phyloP scores from a whole-genome alignment of 352 stramenopile genomes.

The Phytophthora tentaculata region DNA sequence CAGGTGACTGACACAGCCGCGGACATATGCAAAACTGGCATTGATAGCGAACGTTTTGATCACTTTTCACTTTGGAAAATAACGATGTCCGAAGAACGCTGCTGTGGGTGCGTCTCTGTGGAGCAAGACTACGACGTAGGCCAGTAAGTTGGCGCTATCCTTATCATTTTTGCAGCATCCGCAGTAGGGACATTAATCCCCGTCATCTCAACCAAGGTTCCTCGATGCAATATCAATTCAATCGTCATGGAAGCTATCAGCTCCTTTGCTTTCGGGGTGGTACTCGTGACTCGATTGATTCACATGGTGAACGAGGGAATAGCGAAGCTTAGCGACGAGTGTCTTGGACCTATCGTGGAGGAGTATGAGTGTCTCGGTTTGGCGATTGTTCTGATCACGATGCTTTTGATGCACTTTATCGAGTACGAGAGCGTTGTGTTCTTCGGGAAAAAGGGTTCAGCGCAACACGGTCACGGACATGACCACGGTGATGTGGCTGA shows the following conservation, averaged over 20 bases:
- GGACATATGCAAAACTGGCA: no score
- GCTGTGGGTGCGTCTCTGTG: conserved; percentile 49
- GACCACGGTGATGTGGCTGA: background rate
- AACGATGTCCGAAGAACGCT: conserved; percentile 44
- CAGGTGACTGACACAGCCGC: no score
- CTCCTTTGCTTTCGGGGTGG: conserved; percentile 68
- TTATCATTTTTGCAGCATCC: conserved; percentile 63
- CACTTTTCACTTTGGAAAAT: no score
- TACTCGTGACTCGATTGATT: conserved; percentile 74
- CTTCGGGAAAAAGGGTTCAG: conserved; percentile 36
- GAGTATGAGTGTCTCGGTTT: conserved; percentile 61
- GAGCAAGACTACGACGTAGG: conserved; percentile 49
- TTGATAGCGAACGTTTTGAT: no score
- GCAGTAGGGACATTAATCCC: conserved; percentile 48
- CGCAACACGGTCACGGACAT: conserved; percentile 44
- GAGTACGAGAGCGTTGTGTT: conserved; percentile 70
- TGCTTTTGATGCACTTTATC: conserved; percentile 70
- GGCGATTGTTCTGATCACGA: conserved; percentile 57
- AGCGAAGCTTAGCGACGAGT: conserved; percentile 63
- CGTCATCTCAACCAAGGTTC: conserved; percentile 47
- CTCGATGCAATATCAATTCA: conserved; percentile 39
- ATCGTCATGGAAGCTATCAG: conserved; percentile 60
- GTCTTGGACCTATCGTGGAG: conserved; percentile 56
- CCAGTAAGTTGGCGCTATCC: conserved; percentile 54
- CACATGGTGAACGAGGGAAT: conserved; percentile 76